phyloP scores from a whole-genome alignment of 371 early-diverging fungal genomes.

The Fennellomyces sp. region DNA sequence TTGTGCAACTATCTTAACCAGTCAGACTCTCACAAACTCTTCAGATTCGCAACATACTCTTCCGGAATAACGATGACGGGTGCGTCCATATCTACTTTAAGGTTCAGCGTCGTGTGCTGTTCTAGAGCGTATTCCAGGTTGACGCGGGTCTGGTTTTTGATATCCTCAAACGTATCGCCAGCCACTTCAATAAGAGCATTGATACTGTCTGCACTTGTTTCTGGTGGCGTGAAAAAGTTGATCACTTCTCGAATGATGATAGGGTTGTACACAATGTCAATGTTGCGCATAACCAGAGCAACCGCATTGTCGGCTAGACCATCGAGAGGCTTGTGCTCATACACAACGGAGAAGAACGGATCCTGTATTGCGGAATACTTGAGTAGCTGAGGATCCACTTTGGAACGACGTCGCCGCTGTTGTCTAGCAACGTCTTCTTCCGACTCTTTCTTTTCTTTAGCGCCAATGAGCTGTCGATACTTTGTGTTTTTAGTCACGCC shows the following conservation, averaged over 20 bases:
- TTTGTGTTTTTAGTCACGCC: constrained; percentile 75
- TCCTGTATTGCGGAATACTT: constrained; percentile 30
- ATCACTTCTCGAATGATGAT: constrained; percentile 72
- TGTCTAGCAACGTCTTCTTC: not conserved
- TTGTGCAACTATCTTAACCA: constrained; percentile 60
- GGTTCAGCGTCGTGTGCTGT: constrained; percentile 86
- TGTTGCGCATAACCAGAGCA: constrained; percentile 82
- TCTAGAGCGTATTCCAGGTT: constrained; percentile 88
- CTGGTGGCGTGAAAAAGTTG: constrained; percentile 87
- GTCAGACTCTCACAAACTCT: not conserved
- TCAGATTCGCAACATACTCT: constrained; percentile 64
- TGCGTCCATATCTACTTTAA: constrained; percentile 95
- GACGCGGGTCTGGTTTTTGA: constrained; percentile 89
- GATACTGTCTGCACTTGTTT: constrained; percentile 76
- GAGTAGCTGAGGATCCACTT: constrained; percentile 21
- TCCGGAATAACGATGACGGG: constrained; percentile 96
- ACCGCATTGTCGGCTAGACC: constrained; percentile 87
- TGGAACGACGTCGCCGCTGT: constrained; percentile 17
- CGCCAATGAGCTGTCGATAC: constrained; percentile 84
- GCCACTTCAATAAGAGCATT: constrained; percentile 81
- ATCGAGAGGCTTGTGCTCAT: constrained; percentile 89
- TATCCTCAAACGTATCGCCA: constrained; percentile 86
- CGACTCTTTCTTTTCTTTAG: constrained; percentile 64
- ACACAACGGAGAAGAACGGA: constrained; percentile 84
- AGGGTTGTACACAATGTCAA: constrained; percentile 92